Evolutionary conservation across 768 basidiomycete species (phyloP), one percentile per base, ranked within the genome.

Genomic region (Lyophyllum atratum): DNA sequence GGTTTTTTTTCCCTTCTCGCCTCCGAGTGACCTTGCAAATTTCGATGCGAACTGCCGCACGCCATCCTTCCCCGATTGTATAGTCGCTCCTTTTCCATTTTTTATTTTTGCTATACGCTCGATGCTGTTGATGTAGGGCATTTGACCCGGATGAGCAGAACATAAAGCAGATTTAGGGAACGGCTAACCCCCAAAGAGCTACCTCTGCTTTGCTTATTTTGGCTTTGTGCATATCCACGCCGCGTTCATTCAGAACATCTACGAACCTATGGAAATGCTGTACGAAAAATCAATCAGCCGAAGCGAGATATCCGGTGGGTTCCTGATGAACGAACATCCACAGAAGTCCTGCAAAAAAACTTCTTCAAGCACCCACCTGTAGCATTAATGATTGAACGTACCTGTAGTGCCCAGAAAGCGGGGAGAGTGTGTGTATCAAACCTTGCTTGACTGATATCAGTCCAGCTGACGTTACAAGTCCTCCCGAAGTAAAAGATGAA

Each of bases 391-490:
- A n/a, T n/a, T n/a, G 15, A 14, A 49, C 56, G 1, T 47, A 77
- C 79, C 81, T 74, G 66, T 89, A 90, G 62, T 90, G 88, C 0
- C 87, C 88, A 2, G 84, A 85, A 3, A 87, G 72, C 2, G 87
- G 87, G 2, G 83, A 85, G 2, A 89, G 70, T 4, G 77, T 84
- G 56, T 84, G 78, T 47, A 89, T 82, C 17, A 80, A 49, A 2
- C 86, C 87, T 39, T 84, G 72, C 61, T 86, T 83, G 24, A 89
- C 84, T 0, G 83, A 79, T 53, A 89, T 85, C 40, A 88, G 71
- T 7, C 85, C 86, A 5, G 87, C 86, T 0, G 85, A 85, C 3
- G 85, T 85, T 6, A 87, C 85, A 33, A 82, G 67, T 1, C 86
- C 85, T 1, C 85, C 84, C 4, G 77, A 69, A 1, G 80, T 70